Conservation (phyloP, 371 early-diverging fungal genomes). For the Mucor ambiguus region DNA sequence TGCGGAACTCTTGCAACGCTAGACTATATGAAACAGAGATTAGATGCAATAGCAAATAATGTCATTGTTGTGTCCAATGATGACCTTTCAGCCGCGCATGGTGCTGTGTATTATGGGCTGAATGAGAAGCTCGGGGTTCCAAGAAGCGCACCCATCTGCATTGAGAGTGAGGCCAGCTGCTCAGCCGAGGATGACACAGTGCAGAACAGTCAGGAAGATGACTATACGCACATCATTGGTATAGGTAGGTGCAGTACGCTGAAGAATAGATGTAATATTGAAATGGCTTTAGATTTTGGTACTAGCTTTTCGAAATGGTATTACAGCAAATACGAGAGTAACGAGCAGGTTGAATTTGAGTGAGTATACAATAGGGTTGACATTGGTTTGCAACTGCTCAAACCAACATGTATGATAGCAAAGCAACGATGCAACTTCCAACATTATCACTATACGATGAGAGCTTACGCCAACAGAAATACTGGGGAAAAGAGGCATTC, state of each 20-base stretch:
- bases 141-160: conserved; percentile 1
- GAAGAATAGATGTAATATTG: neutral
- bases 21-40: conserved; percentile 1
- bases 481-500: conserved; percentile 17
- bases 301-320: conserved; percentile 31
- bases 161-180: neutral
- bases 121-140: conserved; percentile 7
- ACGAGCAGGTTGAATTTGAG: conserved; percentile 7
- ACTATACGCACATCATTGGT: conserved; percentile 23
- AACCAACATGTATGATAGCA: neutral
- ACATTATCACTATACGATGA: conserved; percentile 12
- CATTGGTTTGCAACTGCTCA: too few relatives aligned
- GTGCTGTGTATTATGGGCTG: conserved; percentile 3
- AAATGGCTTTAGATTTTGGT: conserved; percentile 36
- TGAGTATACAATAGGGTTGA: neutral
- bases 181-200: neutral
- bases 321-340: neutral
- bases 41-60: neutral
- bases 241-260: conserved; percentile 6
- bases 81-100: conserved; percentile 8
- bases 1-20: conserved; percentile 6
- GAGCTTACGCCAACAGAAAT: conserved; percentile 2
- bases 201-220: neutral
- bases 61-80: conserved; percentile 6
- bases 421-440: conserved; percentile 6